phyloP scores from a whole-genome alignment of 164 flowering plant genomes.

The Magnolia changhungtana region DNA sequence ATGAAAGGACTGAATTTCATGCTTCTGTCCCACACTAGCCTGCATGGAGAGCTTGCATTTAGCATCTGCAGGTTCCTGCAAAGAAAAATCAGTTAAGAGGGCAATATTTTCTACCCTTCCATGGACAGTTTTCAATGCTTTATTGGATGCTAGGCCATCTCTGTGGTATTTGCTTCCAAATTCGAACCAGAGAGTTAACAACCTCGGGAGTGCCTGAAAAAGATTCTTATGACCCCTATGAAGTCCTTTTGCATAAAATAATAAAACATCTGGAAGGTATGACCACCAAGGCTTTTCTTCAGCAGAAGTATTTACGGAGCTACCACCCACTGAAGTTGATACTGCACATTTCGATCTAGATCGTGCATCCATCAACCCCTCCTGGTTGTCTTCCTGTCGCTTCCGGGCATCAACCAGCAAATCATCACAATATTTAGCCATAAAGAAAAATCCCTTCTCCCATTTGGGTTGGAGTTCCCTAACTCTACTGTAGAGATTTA shows the following conservation, averaged over 20 bases:
- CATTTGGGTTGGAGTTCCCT: slow-evolving; percentile 92
- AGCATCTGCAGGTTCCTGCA: neutral
- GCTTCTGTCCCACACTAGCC: neutral
- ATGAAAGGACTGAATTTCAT: neutral
- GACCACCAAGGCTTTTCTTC: slow-evolving; percentile 80
- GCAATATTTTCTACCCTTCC: slow-evolving; percentile 45
- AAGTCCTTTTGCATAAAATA: slow-evolving; percentile 92
- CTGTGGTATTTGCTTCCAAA: slow-evolving; percentile 78
- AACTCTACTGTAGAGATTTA: slow-evolving; percentile 79
- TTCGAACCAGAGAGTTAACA: slow-evolving; percentile 98
- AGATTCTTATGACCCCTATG: slow-evolving; percentile 92
- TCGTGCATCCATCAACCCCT: slow-evolving; percentile 15
- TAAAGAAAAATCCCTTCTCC: slow-evolving; percentile 93
- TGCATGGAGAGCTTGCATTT: neutral
- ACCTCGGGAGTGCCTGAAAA: slow-evolving; percentile 96
- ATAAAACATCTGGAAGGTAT: slow-evolving; percentile 71
- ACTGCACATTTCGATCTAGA: slow-evolving; percentile 31
- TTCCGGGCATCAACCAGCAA: slow-evolving; percentile 91
- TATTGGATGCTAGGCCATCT: slow-evolving; percentile 53
- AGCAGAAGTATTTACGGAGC: slow-evolving; percentile 31
- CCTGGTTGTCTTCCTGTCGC: slow-evolving; percentile 80
- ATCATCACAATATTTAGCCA: slow-evolving; percentile 95
- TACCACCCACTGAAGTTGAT: slow-evolving; percentile 29
- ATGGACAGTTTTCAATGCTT: slow-evolving; percentile 63
- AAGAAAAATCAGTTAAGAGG: neutral